phyloP scores from a whole-genome alignment of 2,329 filamentous ascomycete species.

The Dryadomyces sulphureus region DNA sequence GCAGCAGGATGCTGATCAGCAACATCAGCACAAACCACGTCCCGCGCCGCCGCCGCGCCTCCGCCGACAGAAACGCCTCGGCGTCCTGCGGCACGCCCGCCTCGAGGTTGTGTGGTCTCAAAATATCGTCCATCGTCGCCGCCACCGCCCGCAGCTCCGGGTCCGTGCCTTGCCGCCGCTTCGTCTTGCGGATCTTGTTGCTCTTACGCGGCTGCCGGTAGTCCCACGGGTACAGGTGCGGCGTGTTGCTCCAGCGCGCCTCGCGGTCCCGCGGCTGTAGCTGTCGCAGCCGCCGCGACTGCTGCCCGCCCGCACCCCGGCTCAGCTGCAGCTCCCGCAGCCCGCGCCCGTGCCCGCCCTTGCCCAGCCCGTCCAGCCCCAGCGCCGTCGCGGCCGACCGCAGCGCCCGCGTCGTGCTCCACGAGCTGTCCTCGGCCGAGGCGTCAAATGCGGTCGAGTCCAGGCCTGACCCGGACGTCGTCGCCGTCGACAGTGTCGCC shows the following conservation, averaged over 20 bases:
- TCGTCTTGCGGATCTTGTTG: constrained; percentile 5
- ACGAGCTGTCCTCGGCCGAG: neutral
- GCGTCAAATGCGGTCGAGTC: no score
- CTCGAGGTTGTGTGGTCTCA: constrained; percentile 4
- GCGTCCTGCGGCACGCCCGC: constrained; percentile 11
- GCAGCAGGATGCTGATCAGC: constrained; percentile 24
- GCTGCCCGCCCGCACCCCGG: neutral
- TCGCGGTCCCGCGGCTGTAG: neutral
- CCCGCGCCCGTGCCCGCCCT: neutral
- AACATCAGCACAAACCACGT: constrained; percentile 24
- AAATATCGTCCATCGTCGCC: neutral
- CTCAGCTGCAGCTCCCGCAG: neutral
- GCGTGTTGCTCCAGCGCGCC: constrained; percentile 1
- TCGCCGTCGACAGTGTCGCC: no score
- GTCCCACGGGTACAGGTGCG: constrained; percentile 14
- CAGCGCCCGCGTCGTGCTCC: constrained; percentile 1
- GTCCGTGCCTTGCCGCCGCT: constrained; percentile 7
- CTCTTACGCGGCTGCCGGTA: constrained; percentile 8
- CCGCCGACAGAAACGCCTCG: constrained; percentile 15
- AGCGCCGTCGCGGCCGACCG: constrained; percentile 5
- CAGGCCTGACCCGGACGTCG: no score
- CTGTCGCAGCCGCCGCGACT: neutral
- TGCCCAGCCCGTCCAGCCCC: constrained; percentile 1
- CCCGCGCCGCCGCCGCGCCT: constrained; percentile 17
- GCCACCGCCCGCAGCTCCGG: constrained; percentile 10